Evolutionary conservation across 1,139 yeast genomes (phyloP), one percentile per base, ranked within the genome.

Genomic region (Lodderomyces parapsilosis): DNA sequence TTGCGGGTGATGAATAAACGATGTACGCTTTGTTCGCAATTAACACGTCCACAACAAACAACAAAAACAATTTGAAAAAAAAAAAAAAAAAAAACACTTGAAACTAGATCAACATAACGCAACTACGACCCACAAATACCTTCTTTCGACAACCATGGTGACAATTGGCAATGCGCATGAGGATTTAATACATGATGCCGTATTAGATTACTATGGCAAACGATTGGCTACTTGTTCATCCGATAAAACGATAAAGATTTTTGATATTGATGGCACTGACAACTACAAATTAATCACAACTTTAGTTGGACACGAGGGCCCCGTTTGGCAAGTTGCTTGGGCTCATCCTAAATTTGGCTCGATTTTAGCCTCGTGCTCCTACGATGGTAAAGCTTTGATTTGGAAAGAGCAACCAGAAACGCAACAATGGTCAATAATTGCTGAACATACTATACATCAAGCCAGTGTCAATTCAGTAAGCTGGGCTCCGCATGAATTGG

Each of bases 291-390:
- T 90, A 43, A 74, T 84, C 25, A 96, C 90, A 53, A 90, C 98
- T 1, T 73, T 93, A 52, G 78, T 59, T 80, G 96, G 75, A 24
- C 99, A 93, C 63, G 96, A 90, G 51, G 99, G 99, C 18, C 98
- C 99, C 9, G 97, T 94, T 40, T 94, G 99, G 99, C 96, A 93
- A 67, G 95, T 91, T 27, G 81, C 91, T 42, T 93, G 99, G 99
- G 98, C 99, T 2, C 99, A 94, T 62, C 99, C 99, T 35, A 93
- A 93, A 64, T 93, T 93, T 59, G 99, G 99, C 30, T 86, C 90
- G 6, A 88, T 93, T 52, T 74, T 93, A 52, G 99, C 99, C 0
- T 86, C 96, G 23, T 90, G 96, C 53, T 88, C 96, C 1, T 94
- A 89, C 59, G 99, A 93, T 60, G 99, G 99, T 43, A 86, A 85